Percentiles rank a stretch among this genome's conserved stretches.
These are phyloP conservation scores for Fusarium anguioides DNA, from an alignment of 2,329 filamentous ascomycete genomes.

Conservation along the genomic window DNA sequence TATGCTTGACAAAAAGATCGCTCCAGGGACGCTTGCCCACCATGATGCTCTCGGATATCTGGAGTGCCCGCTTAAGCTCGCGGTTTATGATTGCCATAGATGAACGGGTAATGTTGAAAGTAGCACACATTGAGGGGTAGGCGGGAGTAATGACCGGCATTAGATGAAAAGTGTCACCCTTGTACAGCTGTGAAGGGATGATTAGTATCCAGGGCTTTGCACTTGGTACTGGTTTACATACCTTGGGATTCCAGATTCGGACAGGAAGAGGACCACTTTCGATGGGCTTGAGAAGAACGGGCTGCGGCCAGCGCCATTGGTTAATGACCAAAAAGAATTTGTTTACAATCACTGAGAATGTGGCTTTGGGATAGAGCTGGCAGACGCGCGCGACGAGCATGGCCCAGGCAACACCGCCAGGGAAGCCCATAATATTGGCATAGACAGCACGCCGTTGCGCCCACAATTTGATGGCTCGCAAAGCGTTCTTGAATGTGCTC, in stretches of 20 bases:
- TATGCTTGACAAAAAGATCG: slow-evolving; percentile 88
- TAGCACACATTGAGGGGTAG: slow-evolving; percentile 97
- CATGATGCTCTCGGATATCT: slow-evolving; percentile 84
- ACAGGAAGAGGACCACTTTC: slow-evolving; percentile 84
- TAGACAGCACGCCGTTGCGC: slow-evolving; percentile 93
- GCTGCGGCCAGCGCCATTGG: slow-evolving; percentile 93
- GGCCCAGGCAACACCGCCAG: slow-evolving; percentile 96
- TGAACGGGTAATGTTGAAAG: slow-evolving; percentile 90
- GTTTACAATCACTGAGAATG: slow-evolving; percentile 85
- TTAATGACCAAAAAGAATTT: slow-evolving; percentile 96
- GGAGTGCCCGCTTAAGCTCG: slow-evolving; percentile 81
- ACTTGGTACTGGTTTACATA: slow-evolving; percentile 50
- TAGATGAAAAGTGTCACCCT: slow-evolving; percentile 83
- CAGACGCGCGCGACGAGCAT: slow-evolving; percentile 97
- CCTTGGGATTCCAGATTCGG: slow-evolving; percentile 93
- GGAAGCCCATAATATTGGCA: slow-evolving; percentile 95
- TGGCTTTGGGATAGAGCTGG: slow-evolving; percentile 94
- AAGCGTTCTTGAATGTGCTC: slow-evolving; percentile 87
- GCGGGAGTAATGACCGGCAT: slow-evolving; percentile 99
- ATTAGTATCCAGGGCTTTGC: neutral
- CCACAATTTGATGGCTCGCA: slow-evolving; percentile 96
- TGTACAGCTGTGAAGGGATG: slow-evolving; percentile 69
- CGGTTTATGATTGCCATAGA: slow-evolving; percentile 85
- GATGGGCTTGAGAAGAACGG: slow-evolving; percentile 89
- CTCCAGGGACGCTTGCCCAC: slow-evolving; percentile 82